Evolutionary conservation across 495 filamentous ascomycete genomes (phyloP).

Genomic region (Physcia stellaris): DNA sequence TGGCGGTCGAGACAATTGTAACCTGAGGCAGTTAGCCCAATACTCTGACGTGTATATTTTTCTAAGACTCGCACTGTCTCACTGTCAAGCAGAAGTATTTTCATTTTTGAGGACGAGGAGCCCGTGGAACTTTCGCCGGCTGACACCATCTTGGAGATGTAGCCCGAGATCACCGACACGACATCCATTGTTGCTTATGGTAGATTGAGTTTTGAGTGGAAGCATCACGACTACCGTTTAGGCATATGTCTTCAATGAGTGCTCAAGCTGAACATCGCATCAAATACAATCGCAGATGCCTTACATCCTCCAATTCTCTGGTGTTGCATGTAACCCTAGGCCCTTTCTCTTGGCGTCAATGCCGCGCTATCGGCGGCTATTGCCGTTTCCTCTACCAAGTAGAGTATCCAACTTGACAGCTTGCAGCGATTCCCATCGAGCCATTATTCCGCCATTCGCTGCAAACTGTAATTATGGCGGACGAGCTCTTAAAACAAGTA

Average conservation of each 20-base stretch:
- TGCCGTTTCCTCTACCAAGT: no score
- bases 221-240: not conserved
- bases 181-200: slow-evolving; percentile 58
- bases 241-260: not conserved
- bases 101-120: slow-evolving; percentile 84
- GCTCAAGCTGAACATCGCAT: slow-evolving; percentile 16
- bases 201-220: slow-evolving; percentile 1
- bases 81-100: slow-evolving; percentile 87
- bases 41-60: not conserved
- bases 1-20: slow-evolving; percentile 81
- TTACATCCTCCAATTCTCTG: no score
- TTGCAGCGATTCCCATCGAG: no score
- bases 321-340: no score
- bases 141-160: slow-evolving; percentile 94
- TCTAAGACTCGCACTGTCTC: slow-evolving; percentile 59
- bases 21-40: slow-evolving; percentile 34
- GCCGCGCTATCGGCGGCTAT: no score
- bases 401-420: no score
- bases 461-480: no score
- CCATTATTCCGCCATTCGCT: no score
- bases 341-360: no score
- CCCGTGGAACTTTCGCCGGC: slow-evolving; percentile 60
- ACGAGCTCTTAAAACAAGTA: slow-evolving; percentile 58
- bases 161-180: slow-evolving; percentile 80
- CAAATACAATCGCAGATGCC: no score